Conservation (phyloP, 768 basidiomycete species). For the Rhizopogon sp. region DNA sequence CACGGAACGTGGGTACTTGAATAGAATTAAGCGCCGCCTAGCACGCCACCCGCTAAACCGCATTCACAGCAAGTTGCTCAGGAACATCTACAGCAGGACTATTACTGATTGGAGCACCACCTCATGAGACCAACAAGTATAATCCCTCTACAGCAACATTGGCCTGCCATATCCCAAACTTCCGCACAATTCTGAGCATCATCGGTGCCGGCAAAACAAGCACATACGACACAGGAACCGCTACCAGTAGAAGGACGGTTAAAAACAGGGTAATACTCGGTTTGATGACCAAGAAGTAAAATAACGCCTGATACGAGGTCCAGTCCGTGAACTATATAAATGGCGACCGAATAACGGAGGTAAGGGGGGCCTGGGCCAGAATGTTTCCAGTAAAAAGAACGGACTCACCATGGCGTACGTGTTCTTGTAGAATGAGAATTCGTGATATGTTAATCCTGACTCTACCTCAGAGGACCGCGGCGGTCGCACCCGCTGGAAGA, state of each 20-base stretch:
- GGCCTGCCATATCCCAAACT: constrained; percentile 78
- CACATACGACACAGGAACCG: constrained; percentile 53
- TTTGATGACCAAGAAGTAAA: constrained; percentile 87
- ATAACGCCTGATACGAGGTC: constrained; percentile 79
- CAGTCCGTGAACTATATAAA: constrained; percentile 65
- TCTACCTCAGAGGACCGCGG: constrained; percentile 48
- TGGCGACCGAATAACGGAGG: neutral
- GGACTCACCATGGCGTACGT: constrained; percentile 69
- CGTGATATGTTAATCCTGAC: constrained; percentile 38
- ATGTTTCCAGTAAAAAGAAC: neutral
- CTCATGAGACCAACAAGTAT: constrained; percentile 35
- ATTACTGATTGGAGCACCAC: neutral
- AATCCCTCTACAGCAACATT: constrained; percentile 75
- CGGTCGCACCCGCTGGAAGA: constrained; percentile 63
- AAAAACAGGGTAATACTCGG: constrained; percentile 72
- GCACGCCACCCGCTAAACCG: constrained; percentile 27
- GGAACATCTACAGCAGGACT: neutral
- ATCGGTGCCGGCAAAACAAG: constrained; percentile 67
- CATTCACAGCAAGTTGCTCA: neutral
- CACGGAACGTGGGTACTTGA: constrained; percentile 20
- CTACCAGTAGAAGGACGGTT: constrained; percentile 45
- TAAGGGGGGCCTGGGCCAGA: neutral
- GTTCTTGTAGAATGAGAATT: constrained; percentile 77
- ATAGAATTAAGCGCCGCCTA: constrained; percentile 10
- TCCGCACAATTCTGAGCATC: constrained; percentile 57